Conservation (phyloP, 371 early-diverging fungal genomes). For the Mortierella sp. region DNA sequence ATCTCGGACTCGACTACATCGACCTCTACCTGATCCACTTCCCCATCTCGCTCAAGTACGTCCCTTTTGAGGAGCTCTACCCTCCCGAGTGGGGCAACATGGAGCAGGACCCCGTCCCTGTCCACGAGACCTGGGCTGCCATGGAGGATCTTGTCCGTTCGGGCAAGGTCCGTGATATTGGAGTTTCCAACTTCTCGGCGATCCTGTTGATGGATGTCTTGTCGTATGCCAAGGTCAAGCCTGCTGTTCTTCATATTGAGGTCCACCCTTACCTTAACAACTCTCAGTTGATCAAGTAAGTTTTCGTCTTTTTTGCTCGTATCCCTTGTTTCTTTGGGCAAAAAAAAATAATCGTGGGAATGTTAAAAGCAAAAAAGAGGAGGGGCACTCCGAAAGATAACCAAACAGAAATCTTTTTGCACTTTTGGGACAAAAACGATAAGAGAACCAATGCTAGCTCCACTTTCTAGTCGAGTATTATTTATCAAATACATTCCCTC, state of each 20-base stretch:
- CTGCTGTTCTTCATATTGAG: constrained; percentile 74
- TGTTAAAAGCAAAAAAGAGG: not conserved
- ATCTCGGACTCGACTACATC: constrained; percentile 73
- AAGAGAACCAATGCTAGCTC: not conserved
- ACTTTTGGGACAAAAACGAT: not conserved
- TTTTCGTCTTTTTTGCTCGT: constrained; percentile 11
- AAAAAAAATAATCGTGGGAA: not conserved
- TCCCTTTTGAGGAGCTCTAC: constrained; percentile 45
- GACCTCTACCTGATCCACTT: constrained; percentile 86
- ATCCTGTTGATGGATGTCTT: constrained; percentile 64
- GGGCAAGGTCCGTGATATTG: constrained; percentile 66
- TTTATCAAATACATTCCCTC: not conserved
- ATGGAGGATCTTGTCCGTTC: constrained; percentile 63
- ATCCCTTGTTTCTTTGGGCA: too few species aligned
- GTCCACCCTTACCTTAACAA: constrained; percentile 79
- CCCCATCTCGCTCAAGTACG: constrained; percentile 65
- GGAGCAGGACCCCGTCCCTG: constrained; percentile 46
- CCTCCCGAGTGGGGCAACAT: constrained; percentile 58
- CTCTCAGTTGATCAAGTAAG: constrained; percentile 61
- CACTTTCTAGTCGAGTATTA: not conserved
- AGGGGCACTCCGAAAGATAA: not conserved
- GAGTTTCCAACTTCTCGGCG: constrained; percentile 72
- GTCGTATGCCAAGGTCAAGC: constrained; percentile 64
- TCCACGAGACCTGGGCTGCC: constrained; percentile 62
- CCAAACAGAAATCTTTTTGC: not conserved